These are phyloP conservation scores for Phytophthora sp. DNA, from an alignment of 352 stramenopile species.

Conservation along the genomic window DNA sequence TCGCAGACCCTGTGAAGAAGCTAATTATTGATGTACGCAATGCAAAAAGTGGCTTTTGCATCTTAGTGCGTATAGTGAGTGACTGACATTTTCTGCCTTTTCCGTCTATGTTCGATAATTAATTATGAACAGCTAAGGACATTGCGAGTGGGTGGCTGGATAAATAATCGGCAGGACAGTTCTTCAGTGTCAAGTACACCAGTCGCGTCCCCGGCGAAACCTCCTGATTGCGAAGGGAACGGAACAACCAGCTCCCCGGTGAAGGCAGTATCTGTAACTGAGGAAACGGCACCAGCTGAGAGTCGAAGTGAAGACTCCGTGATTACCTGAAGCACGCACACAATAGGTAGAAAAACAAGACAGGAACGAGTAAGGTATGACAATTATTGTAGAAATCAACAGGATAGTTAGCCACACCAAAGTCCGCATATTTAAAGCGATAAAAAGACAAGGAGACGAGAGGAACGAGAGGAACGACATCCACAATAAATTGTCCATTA, in stretches of 20 bases:
- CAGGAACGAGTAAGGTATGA: conserved; percentile 26
- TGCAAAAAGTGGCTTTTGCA: too few relatives aligned
- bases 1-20: conserved; percentile 45
- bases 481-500: background rate
- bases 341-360: conserved; percentile 34
- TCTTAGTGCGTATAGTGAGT: background rate
- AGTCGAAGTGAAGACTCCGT: conserved; percentile 1
- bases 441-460: conserved; percentile 8
- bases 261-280: conserved; percentile 15
- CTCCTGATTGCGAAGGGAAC: conserved; percentile 14
- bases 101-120: too few relatives aligned
- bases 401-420: conserved; percentile 27
- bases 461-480: background rate
- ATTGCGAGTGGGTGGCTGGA: conserved; percentile 57
- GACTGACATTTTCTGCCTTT: conserved; percentile 21
- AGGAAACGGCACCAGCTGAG: conserved; percentile 11
- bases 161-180: conserved; percentile 54
- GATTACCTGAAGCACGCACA: background rate
- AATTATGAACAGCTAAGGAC: conserved; percentile 43
- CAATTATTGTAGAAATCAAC: conserved; percentile 35
- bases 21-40: conserved; percentile 59
- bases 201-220: conserved; percentile 32
- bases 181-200: conserved; percentile 30
- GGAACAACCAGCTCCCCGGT: conserved; percentile 7
- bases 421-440: conserved; percentile 28